Evolutionary conservation across 2,329 filamentous ascomycete genomes (phyloP), one percentile per base, ranked within the genome.

Genomic region (Emmonsia crescens): DNA sequence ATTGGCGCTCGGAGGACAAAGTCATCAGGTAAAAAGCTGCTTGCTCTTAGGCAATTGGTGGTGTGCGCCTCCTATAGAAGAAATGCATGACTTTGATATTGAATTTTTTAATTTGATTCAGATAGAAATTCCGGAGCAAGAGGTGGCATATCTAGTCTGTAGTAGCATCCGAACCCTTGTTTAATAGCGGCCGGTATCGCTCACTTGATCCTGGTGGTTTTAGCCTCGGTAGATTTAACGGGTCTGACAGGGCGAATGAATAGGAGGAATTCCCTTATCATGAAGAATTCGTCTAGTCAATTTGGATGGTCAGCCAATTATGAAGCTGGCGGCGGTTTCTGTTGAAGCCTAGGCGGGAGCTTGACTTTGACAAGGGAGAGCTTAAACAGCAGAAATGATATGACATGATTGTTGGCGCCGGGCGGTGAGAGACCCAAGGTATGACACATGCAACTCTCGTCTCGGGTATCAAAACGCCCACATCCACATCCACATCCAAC

Each of bases 281-380:
- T 31, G 12, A 31, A n/a, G 24, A 19, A 51, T 29, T 29, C 12
- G 12, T 31, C 48, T 1, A 19, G 27, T 5, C 27, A 12, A 29
- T 29, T 29, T 16, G 5, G 24, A 51, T 51, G 5, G 14, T 14
- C 29, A n/a, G 27, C 49, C 29, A 54, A 36, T 54, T 21, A 54
- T 21, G 51, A 54, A 54, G 51, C 29, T 33, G 51, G 12, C 36
- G 31, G 19, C 8, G 14, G 9, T 9, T 38, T 14, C 29, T 14
- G 6, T 29, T 12, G 46, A 14, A 19, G 24, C 19, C 29, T 12
- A n/a, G 31, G 10, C 52, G 33, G 52, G 52, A 40, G 52, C 52
- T 55, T 56, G 51, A 54, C 51, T n/a, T n/a, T n/a, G n/a, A n/a
- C n/a, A n/a, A 54, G 51, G 51, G 51, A 36, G 51, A 56, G 52